Percentiles rank a stretch among this genome's conserved stretches.
These are phyloP conservation scores for Suhomyces bokatorum DNA, from an alignment of 1,139 yeast genomes.

Conservation along the genomic window DNA sequence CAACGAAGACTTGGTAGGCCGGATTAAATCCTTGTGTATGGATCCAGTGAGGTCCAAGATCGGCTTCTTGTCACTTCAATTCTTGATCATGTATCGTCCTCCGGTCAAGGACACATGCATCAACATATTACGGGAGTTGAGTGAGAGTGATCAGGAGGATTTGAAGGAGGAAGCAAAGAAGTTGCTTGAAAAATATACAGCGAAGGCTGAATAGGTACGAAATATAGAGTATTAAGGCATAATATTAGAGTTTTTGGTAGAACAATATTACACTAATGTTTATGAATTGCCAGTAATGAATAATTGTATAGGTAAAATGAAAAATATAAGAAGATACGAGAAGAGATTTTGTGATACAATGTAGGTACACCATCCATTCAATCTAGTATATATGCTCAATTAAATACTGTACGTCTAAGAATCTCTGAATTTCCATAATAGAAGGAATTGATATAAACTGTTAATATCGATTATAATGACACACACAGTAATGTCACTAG, in stretches of 20 bases:
- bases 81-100: conserved; percentile 85
- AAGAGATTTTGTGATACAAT: no score
- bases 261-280: no score
- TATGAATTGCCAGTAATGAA: no score
- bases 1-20: conserved; percentile 56
- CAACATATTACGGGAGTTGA: conserved; percentile 60
- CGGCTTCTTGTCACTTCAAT: conserved; percentile 80
- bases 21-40: conserved; percentile 71
- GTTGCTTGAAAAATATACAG: conserved; percentile 48
- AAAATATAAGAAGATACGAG: no score
- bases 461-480: no score
- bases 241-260: neutral
- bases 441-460: no score
- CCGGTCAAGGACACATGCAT: conserved; percentile 72
- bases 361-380: no score
- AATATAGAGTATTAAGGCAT: neutral
- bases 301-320: no score
- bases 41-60: conserved; percentile 83
- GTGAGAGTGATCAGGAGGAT: conserved; percentile 51
- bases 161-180: conserved; percentile 55
- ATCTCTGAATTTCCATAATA: no score
- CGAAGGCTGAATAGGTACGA: neutral
- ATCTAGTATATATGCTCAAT: no score
- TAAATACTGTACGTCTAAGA: no score
- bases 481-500: no score